Conservation (phyloP, 306 rosid genomes). For the Acacia confusa region DNA sequence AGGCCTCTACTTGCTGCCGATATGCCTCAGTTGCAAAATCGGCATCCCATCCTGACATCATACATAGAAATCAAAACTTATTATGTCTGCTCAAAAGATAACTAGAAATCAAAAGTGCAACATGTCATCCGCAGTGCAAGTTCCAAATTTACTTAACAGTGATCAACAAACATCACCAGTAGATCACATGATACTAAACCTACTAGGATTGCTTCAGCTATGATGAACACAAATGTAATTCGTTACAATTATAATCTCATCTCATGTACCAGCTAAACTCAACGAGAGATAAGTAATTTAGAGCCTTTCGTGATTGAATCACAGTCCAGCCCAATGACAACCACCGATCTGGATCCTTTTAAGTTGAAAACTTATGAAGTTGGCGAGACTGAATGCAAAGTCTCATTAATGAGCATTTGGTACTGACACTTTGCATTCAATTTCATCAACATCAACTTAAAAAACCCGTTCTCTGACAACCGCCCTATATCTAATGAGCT, state of each 20-base stretch:
- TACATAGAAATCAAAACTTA: constrained; percentile 25
- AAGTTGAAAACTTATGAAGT: not conserved
- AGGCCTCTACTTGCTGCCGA: constrained; percentile 94
- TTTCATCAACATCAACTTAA: not conserved
- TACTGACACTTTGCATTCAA: not conserved
- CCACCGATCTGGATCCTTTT: not conserved
- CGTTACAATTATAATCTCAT: constrained; percentile 13
- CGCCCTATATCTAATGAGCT: not conserved
- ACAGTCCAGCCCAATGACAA: constrained; percentile 21
- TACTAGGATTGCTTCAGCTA: not conserved
- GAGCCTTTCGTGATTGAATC: not conserved
- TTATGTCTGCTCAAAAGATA: constrained; percentile 16
- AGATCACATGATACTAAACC: not conserved
- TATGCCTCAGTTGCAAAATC: constrained; percentile 97
- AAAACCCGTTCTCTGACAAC: not conserved
- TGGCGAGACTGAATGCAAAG: not conserved
- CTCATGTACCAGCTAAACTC: not conserved
- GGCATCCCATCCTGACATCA: constrained; percentile 87
- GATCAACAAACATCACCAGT: not conserved
- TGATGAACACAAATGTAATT: constrained; percentile 15
- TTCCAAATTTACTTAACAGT: constrained; percentile 2
- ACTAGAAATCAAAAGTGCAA: constrained; percentile 9
- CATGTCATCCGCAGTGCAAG: constrained; percentile 19
- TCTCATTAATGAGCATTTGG: not conserved
- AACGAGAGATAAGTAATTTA: not conserved